phyloP scores from a whole-genome alignment of 2,329 filamentous ascomycete genomes.

The Trichoderma sp. region DNA sequence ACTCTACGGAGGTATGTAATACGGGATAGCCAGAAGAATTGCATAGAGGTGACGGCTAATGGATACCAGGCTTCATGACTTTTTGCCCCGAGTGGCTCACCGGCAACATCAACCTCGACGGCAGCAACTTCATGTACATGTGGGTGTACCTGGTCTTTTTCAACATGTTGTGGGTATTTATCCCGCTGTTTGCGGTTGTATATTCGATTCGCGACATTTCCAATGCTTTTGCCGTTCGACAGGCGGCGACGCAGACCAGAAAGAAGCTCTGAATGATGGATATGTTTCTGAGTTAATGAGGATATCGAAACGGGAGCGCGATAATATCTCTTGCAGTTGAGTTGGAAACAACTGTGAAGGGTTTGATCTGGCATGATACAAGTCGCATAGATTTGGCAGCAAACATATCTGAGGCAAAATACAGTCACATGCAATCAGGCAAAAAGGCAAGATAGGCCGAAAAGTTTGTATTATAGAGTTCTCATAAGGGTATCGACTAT shows the following conservation, averaged over 20 bases:
- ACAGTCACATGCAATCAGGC: too few species aligned
- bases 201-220: conserved; percentile 55
- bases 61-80: conserved; percentile 61
- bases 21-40: background rate
- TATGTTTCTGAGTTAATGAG: background rate
- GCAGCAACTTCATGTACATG: conserved; percentile 65
- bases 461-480: conserved; percentile 11
- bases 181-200: conserved; percentile 59
- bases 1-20: conserved; percentile 57
- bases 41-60: background rate
- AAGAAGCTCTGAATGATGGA: conserved; percentile 30
- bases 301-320: background rate
- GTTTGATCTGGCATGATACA: background rate
- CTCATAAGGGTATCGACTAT: conserved; percentile 18
- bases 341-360: background rate
- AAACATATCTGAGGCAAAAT: too few species aligned
- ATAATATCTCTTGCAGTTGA: background rate
- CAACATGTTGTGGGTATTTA: conserved; percentile 65
- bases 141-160: conserved; percentile 69
- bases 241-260: conserved; percentile 22
- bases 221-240: conserved; percentile 45
- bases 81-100: conserved; percentile 69
- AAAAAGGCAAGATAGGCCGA: background rate
- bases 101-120: conserved; percentile 60
- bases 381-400: background rate